phyloP scores from a whole-genome alignment of 192 early-diverging fungal species.

The Rhizoclosmatium globosum region DNA sequence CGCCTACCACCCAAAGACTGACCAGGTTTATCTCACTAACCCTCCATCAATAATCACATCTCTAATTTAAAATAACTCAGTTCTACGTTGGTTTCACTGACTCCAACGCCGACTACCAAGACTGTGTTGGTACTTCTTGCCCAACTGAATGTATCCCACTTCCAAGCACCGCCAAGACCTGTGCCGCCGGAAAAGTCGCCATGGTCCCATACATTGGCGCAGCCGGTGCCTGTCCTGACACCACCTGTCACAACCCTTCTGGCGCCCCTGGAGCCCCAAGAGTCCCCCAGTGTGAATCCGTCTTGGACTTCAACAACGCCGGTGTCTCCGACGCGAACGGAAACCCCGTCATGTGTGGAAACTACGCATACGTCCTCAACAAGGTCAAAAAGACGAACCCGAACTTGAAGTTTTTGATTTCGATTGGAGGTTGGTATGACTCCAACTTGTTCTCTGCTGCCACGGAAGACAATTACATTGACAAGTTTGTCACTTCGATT shows the following conservation, averaged over 20 bases:
- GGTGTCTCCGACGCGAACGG: slow-evolving; percentile 30
- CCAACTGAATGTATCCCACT: slow-evolving; percentile 23
- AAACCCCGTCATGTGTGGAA: slow-evolving; percentile 28
- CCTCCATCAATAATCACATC: slow-evolving; percentile 60
- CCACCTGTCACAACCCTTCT: slow-evolving; percentile 24
- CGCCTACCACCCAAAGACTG: slow-evolving; percentile 40
- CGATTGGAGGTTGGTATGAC: slow-evolving; percentile 52
- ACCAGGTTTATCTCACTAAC: slow-evolving; percentile 49
- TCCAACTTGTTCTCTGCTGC: slow-evolving; percentile 40
- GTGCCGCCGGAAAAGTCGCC: slow-evolving; percentile 11
- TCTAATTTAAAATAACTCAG: slow-evolving; percentile 26
- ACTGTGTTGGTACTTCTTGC: slow-evolving; percentile 20
- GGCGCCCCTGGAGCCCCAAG: slow-evolving; percentile 15
- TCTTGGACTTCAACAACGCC: slow-evolving; percentile 13
- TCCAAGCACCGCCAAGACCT: slow-evolving; percentile 7
- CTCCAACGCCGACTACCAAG: slow-evolving; percentile 32
- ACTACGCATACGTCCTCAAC: slow-evolving; percentile 32
- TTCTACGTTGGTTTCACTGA: slow-evolving; percentile 36
- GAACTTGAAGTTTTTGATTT: slow-evolving; percentile 30
- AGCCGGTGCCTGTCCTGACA: slow-evolving; percentile 24
- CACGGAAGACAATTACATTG: slow-evolving; percentile 38
- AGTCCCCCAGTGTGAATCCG: slow-evolving; percentile 16
- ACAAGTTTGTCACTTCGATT: slow-evolving; percentile 39
- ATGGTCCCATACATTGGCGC: slow-evolving; percentile 32
- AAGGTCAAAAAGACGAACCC: not conserved